Evolutionary conservation across 768 basidiomycete species (phyloP), one percentile per base, ranked within the genome.

Genomic region (Dioszegia hungarica): DNA sequence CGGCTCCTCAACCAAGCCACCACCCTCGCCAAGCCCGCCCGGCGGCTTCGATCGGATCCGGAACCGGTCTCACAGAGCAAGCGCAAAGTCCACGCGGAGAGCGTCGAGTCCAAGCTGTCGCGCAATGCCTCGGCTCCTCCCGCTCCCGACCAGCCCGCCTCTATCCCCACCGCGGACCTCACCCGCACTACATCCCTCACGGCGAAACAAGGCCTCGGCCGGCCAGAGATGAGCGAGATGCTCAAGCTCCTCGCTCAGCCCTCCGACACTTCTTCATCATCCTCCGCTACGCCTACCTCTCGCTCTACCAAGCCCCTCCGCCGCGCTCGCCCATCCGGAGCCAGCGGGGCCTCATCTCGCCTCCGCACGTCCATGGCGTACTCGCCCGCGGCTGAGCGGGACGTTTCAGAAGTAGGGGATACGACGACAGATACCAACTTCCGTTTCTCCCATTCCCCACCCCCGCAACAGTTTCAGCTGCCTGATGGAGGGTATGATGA

Each of bases 401-500:
- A 31, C 14, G 52, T 34, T 38, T 22, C 44, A 48, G 44, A 47
- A 44, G 24, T 40, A 27, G 25, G 45, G 34, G 53, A 25, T 47
- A 52, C 10, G 24, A 45, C 29, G 22, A 34, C 33, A 14, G 38
- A 39, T 19, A 38, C 54, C 14, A 38, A 29, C 5, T 19, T 22
- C 5, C 22, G 19, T 6, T 41, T 37, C 54, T 34, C 36, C 20
- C n/a, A 10, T 29, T 31, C 46, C 28, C 56, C 39, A 12, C 37
- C 49, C 6, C 37, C 12, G 20, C 38, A 33, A 12, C 17, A 22
- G 28, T 20, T 50, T n/a, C 12, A n/a, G 36, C 24, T 41, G 31
- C n/a, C 19, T 20, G 29, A 38, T 56, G 29, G 44, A 45, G 14
- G n/a, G n/a, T n/a, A n/a, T 24, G 73, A 75, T 15, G 66, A 75